A percentile compares a stretch with the other conserved stretches of the same genome.
These are phyloP conservation scores for Hypoxylon cercidicola DNA, from an alignment of 495 filamentous ascomycete genomes.

Conservation along the genomic window DNA sequence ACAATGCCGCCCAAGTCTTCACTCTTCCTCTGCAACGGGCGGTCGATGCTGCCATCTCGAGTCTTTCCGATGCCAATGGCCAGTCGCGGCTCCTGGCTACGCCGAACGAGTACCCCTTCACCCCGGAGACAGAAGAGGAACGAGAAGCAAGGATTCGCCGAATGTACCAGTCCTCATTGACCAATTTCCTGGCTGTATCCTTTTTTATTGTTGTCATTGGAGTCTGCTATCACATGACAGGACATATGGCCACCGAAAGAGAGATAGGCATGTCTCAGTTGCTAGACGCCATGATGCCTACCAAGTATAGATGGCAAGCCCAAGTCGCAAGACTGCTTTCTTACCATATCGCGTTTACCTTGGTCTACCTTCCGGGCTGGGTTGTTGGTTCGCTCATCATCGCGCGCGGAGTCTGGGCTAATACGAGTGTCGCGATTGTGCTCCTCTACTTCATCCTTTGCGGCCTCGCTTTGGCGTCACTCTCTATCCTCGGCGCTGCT, in stretches of 20 bases:
- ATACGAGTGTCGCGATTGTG: slow-evolving; percentile 67
- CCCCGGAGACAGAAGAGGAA: slow-evolving; percentile 71
- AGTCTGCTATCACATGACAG: slow-evolving; percentile 78
- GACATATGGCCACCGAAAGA: slow-evolving; percentile 78
- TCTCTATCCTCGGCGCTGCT: slow-evolving; percentile 74
- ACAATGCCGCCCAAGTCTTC: slow-evolving; percentile 78
- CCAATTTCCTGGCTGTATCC: slow-evolving; percentile 72
- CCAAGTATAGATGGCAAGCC: slow-evolving; percentile 69
- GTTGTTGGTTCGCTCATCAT: slow-evolving; percentile 72
- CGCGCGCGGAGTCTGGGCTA: slow-evolving; percentile 67
- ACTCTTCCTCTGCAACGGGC: slow-evolving; percentile 80
- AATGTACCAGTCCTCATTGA: slow-evolving; percentile 74
- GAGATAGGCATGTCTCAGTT: slow-evolving; percentile 83
- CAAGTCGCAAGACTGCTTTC: slow-evolving; percentile 74
- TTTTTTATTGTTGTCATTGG: slow-evolving; percentile 76
- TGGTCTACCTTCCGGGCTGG: slow-evolving; percentile 77
- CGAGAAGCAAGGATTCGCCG: slow-evolving; percentile 67
- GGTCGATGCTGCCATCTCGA: slow-evolving; percentile 76
- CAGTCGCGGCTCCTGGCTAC: slow-evolving; percentile 54
- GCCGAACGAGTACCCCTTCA: slow-evolving; percentile 77
- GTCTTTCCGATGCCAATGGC: slow-evolving; percentile 54
- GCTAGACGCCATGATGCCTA: slow-evolving; percentile 84
- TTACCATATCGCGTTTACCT: slow-evolving; percentile 73
- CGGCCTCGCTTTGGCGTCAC: slow-evolving; percentile 72
- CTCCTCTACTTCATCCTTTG: slow-evolving; percentile 71